A percentile compares a stretch with the other conserved stretches of the same genome.
Conservation (phyloP, 495 filamentous ascomycete species). For the Hypoxylon lienhwacheense region DNA sequence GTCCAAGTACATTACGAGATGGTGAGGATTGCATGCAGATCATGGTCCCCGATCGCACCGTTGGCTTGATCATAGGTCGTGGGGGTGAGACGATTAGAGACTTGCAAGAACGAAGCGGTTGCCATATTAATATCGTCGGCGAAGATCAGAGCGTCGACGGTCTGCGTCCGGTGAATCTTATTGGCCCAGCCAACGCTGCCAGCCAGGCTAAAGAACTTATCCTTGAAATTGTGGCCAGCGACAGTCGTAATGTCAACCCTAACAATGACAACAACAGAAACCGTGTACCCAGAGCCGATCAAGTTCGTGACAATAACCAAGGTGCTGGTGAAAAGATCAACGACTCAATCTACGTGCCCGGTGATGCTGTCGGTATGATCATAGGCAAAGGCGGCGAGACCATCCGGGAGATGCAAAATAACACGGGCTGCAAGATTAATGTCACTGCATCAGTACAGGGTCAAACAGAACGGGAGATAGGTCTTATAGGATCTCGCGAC, state of each 20-base stretch:
- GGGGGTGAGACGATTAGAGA: conserved; percentile 88
- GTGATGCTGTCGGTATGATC: conserved; percentile 87
- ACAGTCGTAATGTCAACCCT: conserved; percentile 60
- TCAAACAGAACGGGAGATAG: conserved; percentile 78
- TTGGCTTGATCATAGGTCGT: conserved; percentile 81
- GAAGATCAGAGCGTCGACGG: conserved; percentile 85
- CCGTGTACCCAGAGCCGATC: conserved; percentile 31
- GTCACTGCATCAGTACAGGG: conserved; percentile 70
- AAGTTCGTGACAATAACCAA: conserved; percentile 40
- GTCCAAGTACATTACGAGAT: conserved; percentile 56
- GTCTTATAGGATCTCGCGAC: conserved; percentile 70
- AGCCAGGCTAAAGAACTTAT: conserved; percentile 74
- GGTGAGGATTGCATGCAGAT: conserved; percentile 78
- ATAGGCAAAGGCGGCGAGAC: conserved; percentile 87
- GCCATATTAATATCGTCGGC: conserved; percentile 86
- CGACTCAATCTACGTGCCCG: conserved; percentile 77
- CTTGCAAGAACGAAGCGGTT: conserved; percentile 79
- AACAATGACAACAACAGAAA: conserved; percentile 37
- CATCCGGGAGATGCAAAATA: conserved; percentile 82
- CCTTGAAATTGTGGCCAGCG: conserved; percentile 84
- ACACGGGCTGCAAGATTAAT: conserved; percentile 85
- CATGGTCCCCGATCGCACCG: conserved; percentile 87
- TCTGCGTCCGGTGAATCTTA: conserved; percentile 79
- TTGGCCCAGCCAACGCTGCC: conserved; percentile 68
- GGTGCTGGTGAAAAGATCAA: conserved; percentile 65